Base-by-base conservation (phyloP, 495 filamentous ascomycete genomes). In the Glonium stellatum region DNA sequence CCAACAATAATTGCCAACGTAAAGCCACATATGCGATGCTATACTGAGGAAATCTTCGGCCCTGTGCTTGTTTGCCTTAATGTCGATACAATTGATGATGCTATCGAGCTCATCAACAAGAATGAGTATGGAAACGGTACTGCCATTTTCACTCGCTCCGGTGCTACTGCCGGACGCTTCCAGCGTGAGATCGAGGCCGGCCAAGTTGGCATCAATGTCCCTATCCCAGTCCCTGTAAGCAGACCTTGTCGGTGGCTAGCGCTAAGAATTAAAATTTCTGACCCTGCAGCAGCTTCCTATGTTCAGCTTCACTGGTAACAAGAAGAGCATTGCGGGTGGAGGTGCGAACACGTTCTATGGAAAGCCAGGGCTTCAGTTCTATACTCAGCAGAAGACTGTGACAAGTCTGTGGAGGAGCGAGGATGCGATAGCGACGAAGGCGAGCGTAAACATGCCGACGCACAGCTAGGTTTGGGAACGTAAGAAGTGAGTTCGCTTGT, bases 301-400 rank as follows among this genome's bases (percentile, higher is more conserved):
- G 88, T 98, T 97, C 76, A 88, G 83, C 54, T 98, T 98, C 77
- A 98, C 93, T 19, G 93, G 93, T 55, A 98, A 97, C 76, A 98
- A 98, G 85, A 90, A 87, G 79, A 92, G 87, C 70, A 80, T 98
- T 50, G 93, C 93, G 0, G 93, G 93, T 41, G 90, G 92, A 22
- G 92, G 93, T 57, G 91, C 88, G 41, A 96, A 85, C 75, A 92
- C 89, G 10, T 98, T 98, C 70, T 98, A 98, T 69, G 93, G 93
- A 54, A 87, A 90, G 73, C 87, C 90, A 15, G 93, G 92, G 4
- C 66, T 98, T 66, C 84, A 87, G 58, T 98, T 98, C 72, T 98
- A 95, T 70, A 98, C 93, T 13, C 93, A 97, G 79, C 80, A 86
- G 67, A 97, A 98, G 86, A 98, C 93, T 21, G 92, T 98, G 54